Evolutionary conservation across 108 stramenopile genomes (phyloP), one percentile per base, ranked within the genome.

Genomic region (Conticribra guillardii): DNA sequence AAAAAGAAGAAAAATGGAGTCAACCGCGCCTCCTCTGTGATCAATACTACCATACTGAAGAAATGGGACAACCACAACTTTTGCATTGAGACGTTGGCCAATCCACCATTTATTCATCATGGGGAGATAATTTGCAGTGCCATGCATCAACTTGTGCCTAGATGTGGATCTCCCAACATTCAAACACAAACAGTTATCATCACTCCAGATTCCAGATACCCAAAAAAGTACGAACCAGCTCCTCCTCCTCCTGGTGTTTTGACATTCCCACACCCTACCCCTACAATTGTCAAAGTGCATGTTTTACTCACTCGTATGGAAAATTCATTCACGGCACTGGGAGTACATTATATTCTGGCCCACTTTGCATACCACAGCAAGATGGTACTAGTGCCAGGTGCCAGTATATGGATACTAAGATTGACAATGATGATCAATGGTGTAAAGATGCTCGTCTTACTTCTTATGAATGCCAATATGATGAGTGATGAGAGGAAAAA

Each of bases 271-370:
- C 90, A 44, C 86, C 89, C 23, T n/a, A n/a, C n/a, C n/a, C n/a
- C n/a, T 2, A 72, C 32, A 49, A 54, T 46, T 67, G 79, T 16
- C 65, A 68, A 37, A 79, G 71, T 26, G 67, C 89, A 15, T 96
- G 96, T 64, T 95, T 95, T 64, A 97, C 96, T 3, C 82, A 85
- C 22, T 85, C 91, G 24, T 97, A 97, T 74, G 91, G 90, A 0
- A 76, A 86, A 26, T 97, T 84, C 46, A 65, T 87, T 26, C 59
- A 81, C 50, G 96, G 96, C 2, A 95, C 96, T 1, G 96, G 94
- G 22, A 94, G 93, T 56, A 81, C 95, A 29, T 58, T 97, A 46
- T 89, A 89, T 66, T 51, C 51, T 18, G 73, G 82, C 0, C 56
- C 64, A 22, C 54, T 73, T 27, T 51, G 9, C 16, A 11, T 44